Base-by-base conservation (phyloP, 345 rosid species). In the Salix exigua region DNA sequence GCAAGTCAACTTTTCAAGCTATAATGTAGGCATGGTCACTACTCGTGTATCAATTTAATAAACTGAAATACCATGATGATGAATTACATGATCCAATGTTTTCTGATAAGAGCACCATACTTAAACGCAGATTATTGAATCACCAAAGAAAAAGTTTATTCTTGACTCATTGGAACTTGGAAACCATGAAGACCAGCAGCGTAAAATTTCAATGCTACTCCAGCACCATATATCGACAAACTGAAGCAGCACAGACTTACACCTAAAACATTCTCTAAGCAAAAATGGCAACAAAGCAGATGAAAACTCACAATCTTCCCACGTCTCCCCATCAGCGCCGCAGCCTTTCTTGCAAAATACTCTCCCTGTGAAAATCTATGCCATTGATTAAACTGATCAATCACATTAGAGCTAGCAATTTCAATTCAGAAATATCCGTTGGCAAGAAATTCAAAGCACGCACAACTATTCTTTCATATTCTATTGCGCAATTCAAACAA, bases 261-360 rank as follows among this genome's bases (percentile, higher is more conserved):
- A 33, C 37, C 37, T 62, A 0, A 44, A 46, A 53, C 55, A 21
- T 16, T 26, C n/a, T 23, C 19, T 30, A 38, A 18, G 55, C 53
- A 69, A 61, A 66, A 75, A 73, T 55, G 25, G 37, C 35, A 28
- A 71, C 14, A 80, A 18, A 81, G 73, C 51, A 53, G 18, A 48
- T 71, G 75, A 83, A 64, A 68, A 78, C 99, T 88, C 86, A 92
- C 99, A 96, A 80, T 96, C 98, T 83, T 93, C 98, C 92, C 92
- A 96, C 25, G 97, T 86, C 44, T 93, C 97, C 75, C 95, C 92
- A 18, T 92, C 95, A 6, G 94, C 72, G 68, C 82, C 87, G 69
- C 99, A 96, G 7, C 94, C 99, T 82, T 96, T 96, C 80, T 96
- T 96, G 93, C 99, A 96, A 79, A 96, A 96, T n/a, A 96, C 97